Base-by-base conservation (phyloP, 1,284 basidiomycete genomes). In the Marasmius fiardii region DNA sequence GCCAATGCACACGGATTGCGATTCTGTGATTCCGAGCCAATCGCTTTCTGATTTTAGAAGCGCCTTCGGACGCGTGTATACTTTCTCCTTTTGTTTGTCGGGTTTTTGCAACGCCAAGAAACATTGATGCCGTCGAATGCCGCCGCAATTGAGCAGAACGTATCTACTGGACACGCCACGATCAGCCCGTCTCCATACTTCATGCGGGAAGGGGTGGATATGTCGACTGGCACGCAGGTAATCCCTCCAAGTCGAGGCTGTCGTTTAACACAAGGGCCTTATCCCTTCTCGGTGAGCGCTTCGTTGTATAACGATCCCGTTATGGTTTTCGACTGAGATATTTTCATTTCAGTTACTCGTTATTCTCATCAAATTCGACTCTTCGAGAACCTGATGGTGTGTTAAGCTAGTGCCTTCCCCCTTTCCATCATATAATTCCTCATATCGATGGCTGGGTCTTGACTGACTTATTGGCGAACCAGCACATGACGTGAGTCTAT, bases 361-460 rank as follows among this genome's bases (percentile, higher is more conserved):
- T 33, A n/a, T 18, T 11, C 31, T 49, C 47, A 49, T 49, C 47
- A 49, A 31, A 31, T 31, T 41, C n/a, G 39, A 41, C 14, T 41
- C 39, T 49, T 49, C 47, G 26, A 49, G 47, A 49, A 49, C 24
- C 31, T 49, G 47, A 49, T 49, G 47, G 26, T 26, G 31, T 26
- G n/a, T 33, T 28, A 20, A 49, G 26, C 26, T 49, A 49, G 26
- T 49, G 14, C 14, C 24, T 14, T 33, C 18, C 47, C 47, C 47
- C 47, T 49, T 49, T 49, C 47, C 26, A 33, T 49, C 47, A 49
- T 49, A 49, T 26, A 49, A 33, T 31, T 26, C 28, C 12, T 49
- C 47, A 33, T 26, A 33, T n/a, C n/a, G 20, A 41, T 41, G 39
- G 21, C 28, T 31, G 47, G 47, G 47, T 49, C 47, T 18, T 18